A percentile compares a stretch with the other conserved stretches of the same genome.
phyloP scores from a whole-genome alignment of 305 asterid genomes.

The Fraxinus sp. region DNA sequence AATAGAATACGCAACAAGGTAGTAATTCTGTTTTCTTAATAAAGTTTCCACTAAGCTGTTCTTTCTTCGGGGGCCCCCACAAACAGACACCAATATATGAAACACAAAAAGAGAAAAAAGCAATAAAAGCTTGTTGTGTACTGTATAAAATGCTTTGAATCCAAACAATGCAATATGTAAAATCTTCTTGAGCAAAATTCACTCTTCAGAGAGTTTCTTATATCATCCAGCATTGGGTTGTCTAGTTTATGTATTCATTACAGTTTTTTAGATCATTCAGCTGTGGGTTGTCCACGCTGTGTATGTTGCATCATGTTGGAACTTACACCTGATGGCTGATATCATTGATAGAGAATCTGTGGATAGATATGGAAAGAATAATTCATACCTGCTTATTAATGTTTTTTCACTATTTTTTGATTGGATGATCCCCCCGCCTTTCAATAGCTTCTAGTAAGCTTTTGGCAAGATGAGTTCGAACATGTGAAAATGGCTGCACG shows the following conservation, averaged over 20 bases:
- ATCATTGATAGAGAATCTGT: conserved; percentile 7
- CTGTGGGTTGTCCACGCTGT: neutral
- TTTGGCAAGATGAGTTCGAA: conserved; percentile 93
- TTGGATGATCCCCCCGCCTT: neutral
- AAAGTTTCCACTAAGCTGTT: conserved; percentile 9
- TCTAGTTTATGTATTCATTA: neutral
- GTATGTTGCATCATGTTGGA: conserved; percentile 17
- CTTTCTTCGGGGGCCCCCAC: neutral
- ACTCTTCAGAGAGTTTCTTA: neutral
- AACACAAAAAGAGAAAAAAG: neutral
- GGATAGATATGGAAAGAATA: conserved; percentile 11
- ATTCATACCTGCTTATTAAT: conserved; percentile 18
- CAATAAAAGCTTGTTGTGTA: neutral
- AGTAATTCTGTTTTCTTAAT: neutral
- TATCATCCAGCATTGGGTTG: neutral
- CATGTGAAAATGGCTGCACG: conserved; percentile 99
- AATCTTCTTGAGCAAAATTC: neutral
- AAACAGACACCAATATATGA: neutral
- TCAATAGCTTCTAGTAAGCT: conserved; percentile 89
- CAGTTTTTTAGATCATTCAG: neutral
- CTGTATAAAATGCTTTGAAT: neutral
- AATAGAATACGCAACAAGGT: neutral
- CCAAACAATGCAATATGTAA: neutral
- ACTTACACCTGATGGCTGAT: neutral
- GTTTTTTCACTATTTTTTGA: conserved; percentile 21